A percentile compares a stretch with the other conserved stretches of the same genome.
phyloP scores from a whole-genome alignment of 176 grass and related monocot genomes.

The Raddia distichophylla region DNA sequence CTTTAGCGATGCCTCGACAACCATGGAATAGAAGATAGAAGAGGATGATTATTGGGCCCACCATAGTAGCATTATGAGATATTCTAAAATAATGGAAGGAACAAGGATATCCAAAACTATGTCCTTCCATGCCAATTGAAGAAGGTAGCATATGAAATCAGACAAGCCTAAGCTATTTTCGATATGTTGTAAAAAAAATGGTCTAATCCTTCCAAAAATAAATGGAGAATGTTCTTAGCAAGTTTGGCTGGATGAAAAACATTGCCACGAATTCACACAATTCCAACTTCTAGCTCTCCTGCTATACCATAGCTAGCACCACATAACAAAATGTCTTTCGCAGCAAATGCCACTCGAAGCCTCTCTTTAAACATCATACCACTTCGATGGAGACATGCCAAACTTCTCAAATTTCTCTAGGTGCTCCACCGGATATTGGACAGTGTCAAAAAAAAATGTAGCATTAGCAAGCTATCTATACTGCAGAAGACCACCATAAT shows the following conservation, averaged over 20 bases:
- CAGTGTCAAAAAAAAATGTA: slow-evolving; percentile 36
- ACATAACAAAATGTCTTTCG: too few species aligned
- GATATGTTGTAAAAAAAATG: too few species aligned
- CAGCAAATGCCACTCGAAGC: too few species aligned
- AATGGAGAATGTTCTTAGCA: too few species aligned
- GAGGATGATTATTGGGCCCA: background rate
- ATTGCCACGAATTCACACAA: too few species aligned
- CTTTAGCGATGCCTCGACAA: too few species aligned
- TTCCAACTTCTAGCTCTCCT: too few species aligned
- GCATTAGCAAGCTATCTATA: background rate
- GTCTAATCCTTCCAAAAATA: too few species aligned
- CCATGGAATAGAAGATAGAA: background rate
- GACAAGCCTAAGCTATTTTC: too few species aligned
- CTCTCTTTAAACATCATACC: too few species aligned
- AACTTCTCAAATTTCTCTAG: slow-evolving; percentile 93
- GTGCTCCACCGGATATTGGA: slow-evolving; percentile 90
- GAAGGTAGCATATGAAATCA: background rate
- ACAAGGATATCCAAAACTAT: background rate
- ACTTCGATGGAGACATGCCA: slow-evolving; percentile 90
- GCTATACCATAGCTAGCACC: too few species aligned
- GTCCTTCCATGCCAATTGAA: slow-evolving; percentile 25
- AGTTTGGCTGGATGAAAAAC: too few species aligned
- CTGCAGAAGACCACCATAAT: background rate
- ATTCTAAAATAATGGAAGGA: slow-evolving; percentile 1
- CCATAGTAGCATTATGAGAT: background rate